Conservation (phyloP, 1,139 yeast species). For the Eremothecium sinecaudum region DNA sequence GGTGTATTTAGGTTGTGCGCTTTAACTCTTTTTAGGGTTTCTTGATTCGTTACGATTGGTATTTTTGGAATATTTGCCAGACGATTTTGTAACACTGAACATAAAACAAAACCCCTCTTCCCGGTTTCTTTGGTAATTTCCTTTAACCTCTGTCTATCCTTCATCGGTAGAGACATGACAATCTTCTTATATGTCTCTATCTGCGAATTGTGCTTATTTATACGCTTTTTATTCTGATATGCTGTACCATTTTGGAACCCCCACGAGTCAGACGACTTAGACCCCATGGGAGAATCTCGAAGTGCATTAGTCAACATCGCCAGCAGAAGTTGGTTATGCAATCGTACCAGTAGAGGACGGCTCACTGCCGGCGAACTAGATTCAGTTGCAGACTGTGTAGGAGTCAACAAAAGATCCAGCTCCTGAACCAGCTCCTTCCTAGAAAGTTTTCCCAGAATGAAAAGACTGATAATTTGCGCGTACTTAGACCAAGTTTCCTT, state of each 20-base stretch:
- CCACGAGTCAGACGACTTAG: constrained; percentile 24
- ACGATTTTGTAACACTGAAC: constrained; percentile 72
- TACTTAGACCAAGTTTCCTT: constrained; percentile 71
- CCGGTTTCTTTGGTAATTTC: constrained; percentile 76
- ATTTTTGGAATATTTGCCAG: constrained; percentile 80
- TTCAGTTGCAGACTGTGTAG: constrained; percentile 9
- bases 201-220: constrained; percentile 37
- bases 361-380: constrained; percentile 12
- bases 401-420: constrained; percentile 21
- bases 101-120: constrained; percentile 63
- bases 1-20: constrained; percentile 40
- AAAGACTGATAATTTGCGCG: constrained; percentile 67
- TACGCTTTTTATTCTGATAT: constrained; percentile 20
- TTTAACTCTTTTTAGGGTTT: constrained; percentile 40
- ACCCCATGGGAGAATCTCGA: constrained; percentile 37
- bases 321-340: constrained; percentile 75
- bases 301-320: constrained; percentile 79
- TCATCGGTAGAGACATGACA: constrained; percentile 75
- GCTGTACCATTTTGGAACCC: constrained; percentile 26
- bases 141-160: constrained; percentile 79
- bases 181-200: constrained; percentile 77
- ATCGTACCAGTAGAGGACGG: constrained; percentile 26
- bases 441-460: constrained; percentile 70
- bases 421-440: constrained; percentile 50
- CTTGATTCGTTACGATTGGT: constrained; percentile 50